Percentiles rank a stretch among this genome's conserved stretches.
Evolutionary conservation across 2,329 filamentous ascomycete species (phyloP).

Genomic region (Clonostachys solani): DNA sequence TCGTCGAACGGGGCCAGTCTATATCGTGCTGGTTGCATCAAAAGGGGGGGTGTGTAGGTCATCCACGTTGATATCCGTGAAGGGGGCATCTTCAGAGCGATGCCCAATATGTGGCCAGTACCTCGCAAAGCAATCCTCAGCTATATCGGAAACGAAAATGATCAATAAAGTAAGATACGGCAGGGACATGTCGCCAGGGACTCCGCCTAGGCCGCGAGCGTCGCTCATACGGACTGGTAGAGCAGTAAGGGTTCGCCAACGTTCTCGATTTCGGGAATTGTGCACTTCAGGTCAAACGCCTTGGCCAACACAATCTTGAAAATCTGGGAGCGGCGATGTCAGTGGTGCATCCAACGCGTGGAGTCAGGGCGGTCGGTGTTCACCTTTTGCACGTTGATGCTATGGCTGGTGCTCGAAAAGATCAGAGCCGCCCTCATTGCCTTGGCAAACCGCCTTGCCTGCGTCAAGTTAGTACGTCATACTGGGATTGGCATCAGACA

Average conservation of each 20-base stretch:
- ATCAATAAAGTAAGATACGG: too few relatives aligned
- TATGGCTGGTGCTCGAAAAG: constrained; percentile 98
- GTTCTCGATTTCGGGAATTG: constrained; percentile 98
- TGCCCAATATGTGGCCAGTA: too few relatives aligned
- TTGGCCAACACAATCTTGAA: constrained; percentile 99
- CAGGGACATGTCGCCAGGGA: too few relatives aligned
- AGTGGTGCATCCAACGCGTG: constrained; percentile 2
- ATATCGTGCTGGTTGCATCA: too few relatives aligned
- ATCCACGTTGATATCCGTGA: too few relatives aligned
- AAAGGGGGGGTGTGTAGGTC: too few relatives aligned
- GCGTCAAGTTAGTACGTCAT: constrained; percentile 4
- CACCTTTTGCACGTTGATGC: constrained; percentile 98
- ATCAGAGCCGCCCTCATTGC: constrained; percentile 98
- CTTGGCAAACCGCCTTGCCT: constrained; percentile 94
- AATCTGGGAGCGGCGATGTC: constrained; percentile 55
- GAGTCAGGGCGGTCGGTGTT: constrained; percentile 4
- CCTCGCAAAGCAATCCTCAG: too few relatives aligned
- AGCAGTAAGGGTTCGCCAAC: constrained; percentile 92
- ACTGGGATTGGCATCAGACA: not conserved
- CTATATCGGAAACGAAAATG: too few relatives aligned
- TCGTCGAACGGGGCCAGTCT: too few relatives aligned
- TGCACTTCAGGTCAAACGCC: constrained; percentile 97
- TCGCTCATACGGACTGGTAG: constrained; percentile 62
- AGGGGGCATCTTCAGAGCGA: too few relatives aligned
- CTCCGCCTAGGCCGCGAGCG: too few relatives aligned